Conservation (phyloP, 192 early-diverging fungal genomes). For the Backusella circina region DNA sequence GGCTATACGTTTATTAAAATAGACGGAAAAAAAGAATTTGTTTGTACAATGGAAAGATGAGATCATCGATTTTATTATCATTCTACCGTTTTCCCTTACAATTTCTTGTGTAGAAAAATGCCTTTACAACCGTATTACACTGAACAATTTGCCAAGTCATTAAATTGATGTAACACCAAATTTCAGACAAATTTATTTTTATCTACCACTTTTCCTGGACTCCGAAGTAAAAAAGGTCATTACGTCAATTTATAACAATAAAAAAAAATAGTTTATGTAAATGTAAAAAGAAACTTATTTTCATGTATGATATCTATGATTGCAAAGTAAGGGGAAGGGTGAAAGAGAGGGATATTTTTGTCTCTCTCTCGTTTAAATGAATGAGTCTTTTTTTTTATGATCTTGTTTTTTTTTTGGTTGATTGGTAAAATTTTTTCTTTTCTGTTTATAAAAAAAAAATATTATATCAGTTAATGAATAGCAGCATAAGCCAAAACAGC, state of each 20-base stretch:
- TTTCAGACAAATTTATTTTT: constrained; percentile 5
- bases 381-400: neutral
- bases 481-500: neutral
- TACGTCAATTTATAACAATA: constrained; percentile 5
- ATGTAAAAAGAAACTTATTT: neutral
- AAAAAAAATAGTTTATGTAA: constrained; percentile 1
- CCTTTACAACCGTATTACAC: neutral
- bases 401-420: neutral
- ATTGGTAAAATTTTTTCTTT: neutral
- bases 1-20: neutral
- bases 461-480: constrained; percentile 7
- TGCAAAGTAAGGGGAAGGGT: constrained; percentile 4
- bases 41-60: neutral
- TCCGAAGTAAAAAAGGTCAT: neutral
- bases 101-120: neutral
- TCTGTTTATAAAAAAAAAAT: neutral
- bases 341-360: neutral
- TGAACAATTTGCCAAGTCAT: neutral
- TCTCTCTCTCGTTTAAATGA: neutral
- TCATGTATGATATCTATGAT: constrained; percentile 3
- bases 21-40: neutral
- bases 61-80: neutral
- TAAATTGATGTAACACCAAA: neutral
- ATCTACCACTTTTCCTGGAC: neutral
- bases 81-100: neutral